Base-by-base conservation (phyloP, 129 eudicot genomes). In the Centella asiatica region DNA sequence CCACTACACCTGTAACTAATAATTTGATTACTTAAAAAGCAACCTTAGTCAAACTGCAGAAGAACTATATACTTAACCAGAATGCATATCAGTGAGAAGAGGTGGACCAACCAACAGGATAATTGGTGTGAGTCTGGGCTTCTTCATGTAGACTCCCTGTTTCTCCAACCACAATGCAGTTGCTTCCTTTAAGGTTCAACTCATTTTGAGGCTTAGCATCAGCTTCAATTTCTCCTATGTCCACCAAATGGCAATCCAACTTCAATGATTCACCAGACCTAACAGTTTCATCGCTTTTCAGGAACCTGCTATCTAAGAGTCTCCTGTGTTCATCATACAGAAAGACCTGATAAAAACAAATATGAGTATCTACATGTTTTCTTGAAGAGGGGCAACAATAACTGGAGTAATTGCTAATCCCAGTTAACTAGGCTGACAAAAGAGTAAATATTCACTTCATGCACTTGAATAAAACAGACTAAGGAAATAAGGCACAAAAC, bases 171-270 rank as follows among this genome's bases (percentile, higher is more conserved):
- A 33, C 28, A 11, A 20, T 12, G 47, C 49, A 56, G 60, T 63
- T 46, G 46, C 49, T 65, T 47, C 66, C 78, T 37, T 34, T 61
- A 63, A 50, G 17, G 39, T 44, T 65, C 12, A 17, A 14, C 54
- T 62, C 67, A 28, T 28, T 18, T 36, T 5, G 48, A 58, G 69
- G 76, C 53, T 69, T 55, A 51, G 48, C 62, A 44, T 60, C 76
- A 44, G 24, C 65, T 39, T 66, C 62, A 32, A 59, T 24, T 1
- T 49, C 94, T 47, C 82, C 76, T 72, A 92, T 72, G 46, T 92
- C 95, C 65, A 87, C 85, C 76, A 93, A 45, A 75, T 93, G 74
- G 63, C 84, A 86, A 69, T 87, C 95, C 67, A 87, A 78, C 68
- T 51, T 67, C 23, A 87, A 29, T 66, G 90, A 77, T 67, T 80